These are phyloP conservation scores for Penicillium sp. DNA, from an alignment of 2,329 filamentous ascomycete species.

Conservation along the genomic window DNA sequence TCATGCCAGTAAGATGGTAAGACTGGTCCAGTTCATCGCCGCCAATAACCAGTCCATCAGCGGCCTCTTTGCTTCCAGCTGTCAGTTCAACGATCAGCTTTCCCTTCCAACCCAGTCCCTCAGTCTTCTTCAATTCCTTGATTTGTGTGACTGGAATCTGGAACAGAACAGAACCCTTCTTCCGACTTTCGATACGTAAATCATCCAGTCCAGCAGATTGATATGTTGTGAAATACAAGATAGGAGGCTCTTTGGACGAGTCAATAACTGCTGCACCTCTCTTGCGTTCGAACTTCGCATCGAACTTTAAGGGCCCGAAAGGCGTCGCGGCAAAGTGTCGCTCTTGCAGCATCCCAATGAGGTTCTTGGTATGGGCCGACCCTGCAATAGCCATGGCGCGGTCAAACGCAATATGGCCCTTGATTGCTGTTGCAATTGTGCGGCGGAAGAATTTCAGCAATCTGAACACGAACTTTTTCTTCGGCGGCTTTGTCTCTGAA, in stretches of 20 bases:
- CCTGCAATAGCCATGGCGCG: slow-evolving; percentile 66
- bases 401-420: slow-evolving; percentile 70
- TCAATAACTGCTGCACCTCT: slow-evolving; percentile 70
- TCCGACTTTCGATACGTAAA: slow-evolving; percentile 51
- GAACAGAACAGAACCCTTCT: slow-evolving; percentile 62
- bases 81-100: slow-evolving; percentile 81
- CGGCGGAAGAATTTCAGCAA: slow-evolving; percentile 66
- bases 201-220: slow-evolving; percentile 35
- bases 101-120: slow-evolving; percentile 80
- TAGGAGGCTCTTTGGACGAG: slow-evolving; percentile 35
- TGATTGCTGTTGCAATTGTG: slow-evolving; percentile 68
- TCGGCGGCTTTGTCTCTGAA: slow-evolving; percentile 16
- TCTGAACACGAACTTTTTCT: slow-evolving; percentile 47
- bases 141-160: slow-evolving; percentile 70
- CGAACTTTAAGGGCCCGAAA: slow-evolving; percentile 74
- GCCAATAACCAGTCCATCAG: slow-evolving; percentile 69
- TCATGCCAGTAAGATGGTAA: slow-evolving; percentile 27
- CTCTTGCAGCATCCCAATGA: slow-evolving; percentile 66
- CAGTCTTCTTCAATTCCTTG: slow-evolving; percentile 71
- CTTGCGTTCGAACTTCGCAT: slow-evolving; percentile 66
- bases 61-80: slow-evolving; percentile 64
- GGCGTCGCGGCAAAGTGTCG: slow-evolving; percentile 42
- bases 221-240: slow-evolving; percentile 60
- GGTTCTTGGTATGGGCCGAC: slow-evolving; percentile 63
- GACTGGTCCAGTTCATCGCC: slow-evolving; percentile 54